Percentiles rank a stretch among this genome's conserved stretches.
Conservation (phyloP, 176 grass and related monocot species). For the Coix lacrymajobi region DNA sequence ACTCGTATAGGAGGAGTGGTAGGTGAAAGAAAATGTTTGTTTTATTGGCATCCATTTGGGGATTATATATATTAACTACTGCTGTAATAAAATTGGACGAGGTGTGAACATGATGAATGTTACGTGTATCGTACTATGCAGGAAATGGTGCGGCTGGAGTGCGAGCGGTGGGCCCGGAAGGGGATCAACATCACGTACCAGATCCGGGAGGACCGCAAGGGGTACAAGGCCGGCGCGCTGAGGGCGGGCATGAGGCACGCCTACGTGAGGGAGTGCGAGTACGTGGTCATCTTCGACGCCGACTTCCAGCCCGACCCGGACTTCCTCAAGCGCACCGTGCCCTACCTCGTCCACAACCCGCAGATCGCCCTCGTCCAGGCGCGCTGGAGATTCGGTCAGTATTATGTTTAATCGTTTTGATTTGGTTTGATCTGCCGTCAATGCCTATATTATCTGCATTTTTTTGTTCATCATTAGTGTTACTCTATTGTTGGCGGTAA, state of each 20-base stretch:
- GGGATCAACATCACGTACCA: slow-evolving; percentile 95
- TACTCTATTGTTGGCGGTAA: neutral
- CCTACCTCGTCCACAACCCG: slow-evolving; percentile 75
- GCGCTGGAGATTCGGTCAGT: slow-evolving; percentile 67
- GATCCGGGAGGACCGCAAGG: slow-evolving; percentile 71
- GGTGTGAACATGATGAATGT: too few species aligned
- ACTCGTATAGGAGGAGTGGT: neutral
- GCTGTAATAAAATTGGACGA: too few species aligned
- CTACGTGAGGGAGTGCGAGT: slow-evolving; percentile 83
- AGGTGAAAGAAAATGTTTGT: neutral
- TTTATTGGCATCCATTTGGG: neutral
- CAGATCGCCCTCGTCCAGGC: slow-evolving; percentile 76
- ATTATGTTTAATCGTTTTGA: too few species aligned
- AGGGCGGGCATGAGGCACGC: slow-evolving; percentile 76
- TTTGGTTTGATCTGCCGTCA: too few species aligned
- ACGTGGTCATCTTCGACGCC: slow-evolving; percentile 82
- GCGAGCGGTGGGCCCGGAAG: slow-evolving; percentile 81
- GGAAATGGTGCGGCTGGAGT: slow-evolving; percentile 80
- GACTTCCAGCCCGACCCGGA: slow-evolving; percentile 90
- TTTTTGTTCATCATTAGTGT: neutral
- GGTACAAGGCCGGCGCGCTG: slow-evolving; percentile 91
- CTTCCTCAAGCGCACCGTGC: slow-evolving; percentile 72
- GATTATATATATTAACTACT: too few species aligned
- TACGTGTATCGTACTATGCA: too few species aligned
- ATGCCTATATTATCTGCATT: too few species aligned